phyloP scores from a whole-genome alignment of 2,329 filamentous ascomycete genomes.

The Tolypocladium endophyticum region DNA sequence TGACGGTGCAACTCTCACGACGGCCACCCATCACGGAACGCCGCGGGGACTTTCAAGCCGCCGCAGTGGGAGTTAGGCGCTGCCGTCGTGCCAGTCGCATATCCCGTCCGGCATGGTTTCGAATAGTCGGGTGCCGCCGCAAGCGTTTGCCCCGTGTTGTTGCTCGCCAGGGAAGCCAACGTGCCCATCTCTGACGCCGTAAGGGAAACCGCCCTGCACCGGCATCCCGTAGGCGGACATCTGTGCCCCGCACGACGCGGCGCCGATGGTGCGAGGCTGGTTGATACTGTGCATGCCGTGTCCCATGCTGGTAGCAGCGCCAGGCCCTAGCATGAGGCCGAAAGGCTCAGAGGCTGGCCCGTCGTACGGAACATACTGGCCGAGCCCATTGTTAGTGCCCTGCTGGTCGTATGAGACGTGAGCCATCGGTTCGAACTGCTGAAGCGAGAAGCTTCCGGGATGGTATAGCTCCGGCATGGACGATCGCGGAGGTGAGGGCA shows the following conservation, averaged over 20 bases:
- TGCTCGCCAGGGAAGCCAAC: constrained; percentile 4
- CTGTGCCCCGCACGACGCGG: not conserved
- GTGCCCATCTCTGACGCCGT: constrained; percentile 14
- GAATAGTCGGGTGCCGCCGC: not conserved
- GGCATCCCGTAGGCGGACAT: constrained; percentile 8
- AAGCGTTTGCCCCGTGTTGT: not conserved
- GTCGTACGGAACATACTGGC: not conserved
- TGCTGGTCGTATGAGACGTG: not conserved
- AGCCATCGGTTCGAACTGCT: constrained; percentile 8
- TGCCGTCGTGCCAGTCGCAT: constrained; percentile 1
- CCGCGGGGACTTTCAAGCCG: not conserved
- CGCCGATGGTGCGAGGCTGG: not conserved
- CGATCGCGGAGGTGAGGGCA: constrained; percentile 8
- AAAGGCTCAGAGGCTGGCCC: constrained; percentile 2
- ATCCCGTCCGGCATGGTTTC: not conserved
- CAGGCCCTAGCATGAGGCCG: constrained; percentile 4
- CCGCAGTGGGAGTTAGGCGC: not conserved
- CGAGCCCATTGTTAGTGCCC: not conserved
- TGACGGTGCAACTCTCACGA: not conserved
- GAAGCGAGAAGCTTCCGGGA: constrained; percentile 10
- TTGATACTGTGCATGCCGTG: constrained; percentile 3
- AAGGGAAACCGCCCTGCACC: constrained; percentile 13
- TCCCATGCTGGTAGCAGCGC: not conserved
- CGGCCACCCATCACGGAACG: not conserved
- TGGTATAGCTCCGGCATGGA: constrained; percentile 11